Conservation (phyloP, 371 early-diverging fungal genomes). For the Apophysomyces trapeziformis region DNA sequence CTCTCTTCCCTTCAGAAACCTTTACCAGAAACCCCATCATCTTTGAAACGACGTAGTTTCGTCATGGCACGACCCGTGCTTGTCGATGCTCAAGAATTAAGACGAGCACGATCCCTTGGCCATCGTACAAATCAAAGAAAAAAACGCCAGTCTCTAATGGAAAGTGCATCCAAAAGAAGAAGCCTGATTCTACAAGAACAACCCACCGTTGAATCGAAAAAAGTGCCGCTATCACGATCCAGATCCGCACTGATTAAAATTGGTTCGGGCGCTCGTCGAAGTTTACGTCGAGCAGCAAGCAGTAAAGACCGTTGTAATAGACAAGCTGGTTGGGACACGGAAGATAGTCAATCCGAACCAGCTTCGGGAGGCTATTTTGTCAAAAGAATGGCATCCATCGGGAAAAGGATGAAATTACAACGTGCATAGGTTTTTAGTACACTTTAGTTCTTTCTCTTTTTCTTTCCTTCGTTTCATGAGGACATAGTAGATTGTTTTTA, state of each 20-base stretch:
- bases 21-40: conserved; percentile 27
- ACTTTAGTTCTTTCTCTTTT: not conserved
- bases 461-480: conserved; percentile 1
- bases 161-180: conserved; percentile 39
- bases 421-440: conserved; percentile 11
- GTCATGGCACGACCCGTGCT: conserved; percentile 24
- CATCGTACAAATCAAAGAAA: conserved; percentile 28
- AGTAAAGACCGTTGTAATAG: conserved; percentile 17
- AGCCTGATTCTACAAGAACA: conserved; percentile 21
- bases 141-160: conserved; percentile 47
- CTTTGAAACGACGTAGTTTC: conserved; percentile 30
- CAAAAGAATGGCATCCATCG: conserved; percentile 43
- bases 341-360: conserved; percentile 4
- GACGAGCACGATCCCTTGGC: conserved; percentile 29
- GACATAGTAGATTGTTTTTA: not conserved
- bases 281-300: conserved; percentile 16
- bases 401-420: conserved; percentile 31
- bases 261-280: conserved; percentile 29
- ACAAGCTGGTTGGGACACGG: conserved; percentile 14
- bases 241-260: conserved; percentile 42
- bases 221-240: conserved; percentile 20
- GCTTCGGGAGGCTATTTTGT: conserved; percentile 31
- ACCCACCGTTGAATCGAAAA: conserved; percentile 17
- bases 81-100: conserved; percentile 28
- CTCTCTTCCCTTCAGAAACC: conserved; percentile 23